phyloP scores from a whole-genome alignment of 371 early-diverging fungal genomes.

The Chytridium lagenaria region DNA sequence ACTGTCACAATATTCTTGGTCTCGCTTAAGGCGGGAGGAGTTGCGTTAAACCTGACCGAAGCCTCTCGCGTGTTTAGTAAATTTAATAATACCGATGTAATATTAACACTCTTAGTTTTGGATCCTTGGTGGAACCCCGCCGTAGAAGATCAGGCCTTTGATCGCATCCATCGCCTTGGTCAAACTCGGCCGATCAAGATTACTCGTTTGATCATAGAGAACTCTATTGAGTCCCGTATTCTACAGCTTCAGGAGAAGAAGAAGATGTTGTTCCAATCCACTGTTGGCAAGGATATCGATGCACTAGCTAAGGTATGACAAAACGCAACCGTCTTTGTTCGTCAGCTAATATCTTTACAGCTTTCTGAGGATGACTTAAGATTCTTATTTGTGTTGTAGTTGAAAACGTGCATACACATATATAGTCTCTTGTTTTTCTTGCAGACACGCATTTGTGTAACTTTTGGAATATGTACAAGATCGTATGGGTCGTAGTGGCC shows the following conservation, averaged over 20 bases:
- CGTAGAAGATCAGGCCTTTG: constrained; percentile 74
- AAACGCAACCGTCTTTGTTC: not conserved
- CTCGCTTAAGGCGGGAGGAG: constrained; percentile 92
- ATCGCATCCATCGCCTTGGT: constrained; percentile 91
- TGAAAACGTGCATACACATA: not conserved
- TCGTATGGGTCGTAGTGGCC: no score
- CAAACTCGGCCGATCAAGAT: constrained; percentile 89
- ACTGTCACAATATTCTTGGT: constrained; percentile 88
- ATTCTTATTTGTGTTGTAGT: constrained; percentile 80
- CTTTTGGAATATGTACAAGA: no score
- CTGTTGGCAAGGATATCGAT: constrained; percentile 77
- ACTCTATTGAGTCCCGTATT: constrained; percentile 95
- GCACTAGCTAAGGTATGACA: constrained; percentile 47
- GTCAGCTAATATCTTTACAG: constrained; percentile 29
- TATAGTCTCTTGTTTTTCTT: not conserved
- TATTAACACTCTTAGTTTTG: not conserved
- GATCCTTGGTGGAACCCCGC: constrained; percentile 82
- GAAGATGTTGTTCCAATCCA: constrained; percentile 85
- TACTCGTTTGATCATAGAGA: constrained; percentile 89
- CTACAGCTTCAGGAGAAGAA: constrained; percentile 95
- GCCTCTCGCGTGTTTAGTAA: constrained; percentile 84
- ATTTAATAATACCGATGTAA: not conserved
- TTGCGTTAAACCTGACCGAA: constrained; percentile 94
- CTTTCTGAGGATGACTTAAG: constrained; percentile 84
- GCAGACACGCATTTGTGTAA: not conserved